Conservation (phyloP, 2,329 filamentous ascomycete genomes). For the Rugonectria rugulosa region DNA sequence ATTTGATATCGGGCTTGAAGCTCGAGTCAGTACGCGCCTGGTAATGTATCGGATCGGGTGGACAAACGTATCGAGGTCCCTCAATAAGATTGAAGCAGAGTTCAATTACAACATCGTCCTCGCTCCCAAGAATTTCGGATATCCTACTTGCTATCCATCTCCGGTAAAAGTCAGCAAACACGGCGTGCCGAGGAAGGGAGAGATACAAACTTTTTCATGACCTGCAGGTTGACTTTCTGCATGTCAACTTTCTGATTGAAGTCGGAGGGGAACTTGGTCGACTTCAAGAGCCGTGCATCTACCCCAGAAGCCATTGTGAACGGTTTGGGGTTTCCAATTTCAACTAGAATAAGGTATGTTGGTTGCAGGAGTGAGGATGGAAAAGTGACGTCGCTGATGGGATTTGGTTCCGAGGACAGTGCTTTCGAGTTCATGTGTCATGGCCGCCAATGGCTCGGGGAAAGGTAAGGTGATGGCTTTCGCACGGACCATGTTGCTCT, state of each 20-base stretch:
- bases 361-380: conserved; percentile 32
- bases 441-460: conserved; percentile 1
- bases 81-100: conserved; percentile 77
- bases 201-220: conserved; percentile 88
- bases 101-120: conserved; percentile 96
- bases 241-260: conserved; percentile 98
- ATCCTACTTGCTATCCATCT: conserved; percentile 96
- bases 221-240: conserved; percentile 94
- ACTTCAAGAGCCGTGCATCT: conserved; percentile 87
- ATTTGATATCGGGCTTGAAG: conserved; percentile 84
- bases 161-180: conserved; percentile 26
- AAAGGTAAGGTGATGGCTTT: not conserved
- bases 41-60: conserved; percentile 1
- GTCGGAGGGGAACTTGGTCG: conserved; percentile 91
- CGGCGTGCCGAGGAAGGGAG: not conserved
- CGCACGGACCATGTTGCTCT: conserved; percentile 16
- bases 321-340: conserved; percentile 27
- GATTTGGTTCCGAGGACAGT: not conserved
- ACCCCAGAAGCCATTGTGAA: conserved; percentile 79
- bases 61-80: conserved; percentile 74
- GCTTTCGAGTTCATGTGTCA: conserved; percentile 8
- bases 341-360: conserved; percentile 29
- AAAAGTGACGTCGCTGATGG: conserved; percentile 43
- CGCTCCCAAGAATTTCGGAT: conserved; percentile 84
- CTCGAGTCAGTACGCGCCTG: conserved; percentile 37